Percentiles rank a stretch among this genome's conserved stretches.
Evolutionary conservation across 148 eudicot species (phyloP).

Genomic region (Mesembryanthemum crystallinum): DNA sequence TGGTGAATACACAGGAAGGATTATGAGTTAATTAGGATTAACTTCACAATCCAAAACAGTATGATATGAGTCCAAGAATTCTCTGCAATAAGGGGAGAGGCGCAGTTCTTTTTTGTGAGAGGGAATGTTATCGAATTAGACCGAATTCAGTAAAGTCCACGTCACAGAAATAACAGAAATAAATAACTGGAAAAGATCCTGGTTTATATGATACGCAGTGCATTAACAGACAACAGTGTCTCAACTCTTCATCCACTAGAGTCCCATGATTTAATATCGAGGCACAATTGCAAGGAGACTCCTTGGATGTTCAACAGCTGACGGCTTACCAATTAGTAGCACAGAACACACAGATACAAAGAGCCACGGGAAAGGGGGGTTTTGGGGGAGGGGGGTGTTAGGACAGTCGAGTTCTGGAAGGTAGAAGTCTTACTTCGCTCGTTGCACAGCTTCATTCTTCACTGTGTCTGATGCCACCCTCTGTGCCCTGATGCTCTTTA

Average conservation of each 20-base stretch:
- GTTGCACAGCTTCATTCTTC: constrained; percentile 57
- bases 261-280: not conserved
- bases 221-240: not conserved
- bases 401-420: not conserved
- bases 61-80: too few relatives aligned
- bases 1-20: too few relatives aligned
- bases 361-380: not conserved
- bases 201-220: not conserved
- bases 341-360: not conserved
- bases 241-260: not conserved
- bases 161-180: too few relatives aligned
- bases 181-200: too few relatives aligned
- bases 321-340: not conserved
- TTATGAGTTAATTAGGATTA: too few relatives aligned
- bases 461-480: constrained; percentile 55
- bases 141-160: too few relatives aligned
- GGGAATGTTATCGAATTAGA: too few relatives aligned
- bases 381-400: not conserved
- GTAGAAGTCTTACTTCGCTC: constrained; percentile 67
- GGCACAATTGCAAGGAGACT: not conserved
- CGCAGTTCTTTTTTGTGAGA: too few relatives aligned
- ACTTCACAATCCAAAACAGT: too few relatives aligned
- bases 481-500: constrained; percentile 76
- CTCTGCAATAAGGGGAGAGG: too few relatives aligned
- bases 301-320: not conserved